These are phyloP conservation scores for Tardiomyces depauwii DNA, from an alignment of 1,139 yeast genomes.

Conservation along the genomic window DNA sequence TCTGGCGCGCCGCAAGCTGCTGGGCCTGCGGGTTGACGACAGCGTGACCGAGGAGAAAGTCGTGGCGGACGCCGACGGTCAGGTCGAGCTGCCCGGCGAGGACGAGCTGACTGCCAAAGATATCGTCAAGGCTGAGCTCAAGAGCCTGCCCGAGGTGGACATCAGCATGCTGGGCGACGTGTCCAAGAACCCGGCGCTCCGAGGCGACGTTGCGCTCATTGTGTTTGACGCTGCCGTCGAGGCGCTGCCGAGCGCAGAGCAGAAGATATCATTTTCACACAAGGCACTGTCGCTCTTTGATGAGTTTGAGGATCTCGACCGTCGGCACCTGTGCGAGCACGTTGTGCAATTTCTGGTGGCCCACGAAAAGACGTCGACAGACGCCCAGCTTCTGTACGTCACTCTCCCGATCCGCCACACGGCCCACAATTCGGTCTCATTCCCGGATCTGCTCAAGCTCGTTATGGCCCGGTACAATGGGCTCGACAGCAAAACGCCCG, in stretches of 20 bases:
- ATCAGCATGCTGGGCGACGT: slow-evolving; percentile 77
- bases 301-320: slow-evolving; percentile 55
- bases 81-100: slow-evolving; percentile 13
- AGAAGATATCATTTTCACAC: slow-evolving; percentile 26
- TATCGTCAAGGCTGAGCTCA: slow-evolving; percentile 41
- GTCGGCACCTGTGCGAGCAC: slow-evolving; percentile 56
- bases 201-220: slow-evolving; percentile 80
- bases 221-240: slow-evolving; percentile 65
- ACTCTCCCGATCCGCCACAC: slow-evolving; percentile 56
- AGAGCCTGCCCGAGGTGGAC: slow-evolving; percentile 76
- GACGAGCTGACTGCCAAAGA: slow-evolving; percentile 36
- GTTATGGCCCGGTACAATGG: slow-evolving; percentile 65
- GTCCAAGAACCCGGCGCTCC: slow-evolving; percentile 79
- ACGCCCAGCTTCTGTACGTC: slow-evolving; percentile 44
- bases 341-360: slow-evolving; percentile 42
- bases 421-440: slow-evolving; percentile 27
- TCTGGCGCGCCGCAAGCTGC: slow-evolving; percentile 68
- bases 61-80: slow-evolving; percentile 11
- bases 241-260: slow-evolving; percentile 18
- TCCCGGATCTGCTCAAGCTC: slow-evolving; percentile 52
- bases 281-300: slow-evolving; percentile 49
- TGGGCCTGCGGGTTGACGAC: slow-evolving; percentile 45
- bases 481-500: slow-evolving; percentile 30
- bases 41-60: slow-evolving; percentile 21
- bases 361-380: slow-evolving; percentile 21